Conservation (phyloP, 1,284 basidiomycete species). For the Apiotrichum brassicae region DNA sequence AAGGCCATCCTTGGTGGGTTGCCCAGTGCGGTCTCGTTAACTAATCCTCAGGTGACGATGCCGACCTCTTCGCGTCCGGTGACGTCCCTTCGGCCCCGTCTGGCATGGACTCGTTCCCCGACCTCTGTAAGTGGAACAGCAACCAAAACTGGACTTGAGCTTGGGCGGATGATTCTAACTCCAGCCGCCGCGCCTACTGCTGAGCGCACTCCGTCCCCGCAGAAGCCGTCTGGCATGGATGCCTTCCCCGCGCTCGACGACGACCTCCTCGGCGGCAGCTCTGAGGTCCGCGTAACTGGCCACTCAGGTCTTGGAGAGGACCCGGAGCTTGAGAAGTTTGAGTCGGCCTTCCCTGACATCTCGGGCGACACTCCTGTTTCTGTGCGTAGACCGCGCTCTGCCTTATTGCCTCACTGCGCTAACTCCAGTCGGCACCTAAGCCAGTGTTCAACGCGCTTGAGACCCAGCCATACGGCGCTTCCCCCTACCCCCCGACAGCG, state of each 20-base stretch:
- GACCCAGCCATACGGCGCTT: constrained; percentile 42
- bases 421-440: constrained; percentile 24
- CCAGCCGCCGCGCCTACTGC: background rate
- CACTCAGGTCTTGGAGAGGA: constrained; percentile 42
- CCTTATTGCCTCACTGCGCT: no score
- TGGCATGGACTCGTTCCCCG: constrained; percentile 40
- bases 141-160: no score
- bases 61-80: constrained; percentile 43
- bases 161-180: no score
- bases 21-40: background rate
- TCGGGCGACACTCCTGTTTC: constrained; percentile 46
- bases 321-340: constrained; percentile 82
- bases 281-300: constrained; percentile 70
- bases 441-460: constrained; percentile 42
- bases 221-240: constrained; percentile 29
- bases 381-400: background rate
- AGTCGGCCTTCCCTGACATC: constrained; percentile 85
- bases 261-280: background rate
- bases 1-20: constrained; percentile 43
- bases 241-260: constrained; percentile 67
- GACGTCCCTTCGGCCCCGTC: constrained; percentile 30
- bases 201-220: constrained; percentile 6
- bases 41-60: constrained; percentile 38
- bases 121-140: constrained; percentile 23
- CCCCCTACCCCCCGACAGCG: constrained; percentile 43